Conservation (phyloP, 1,284 basidiomycete species). For the Inonotus obliquus region DNA sequence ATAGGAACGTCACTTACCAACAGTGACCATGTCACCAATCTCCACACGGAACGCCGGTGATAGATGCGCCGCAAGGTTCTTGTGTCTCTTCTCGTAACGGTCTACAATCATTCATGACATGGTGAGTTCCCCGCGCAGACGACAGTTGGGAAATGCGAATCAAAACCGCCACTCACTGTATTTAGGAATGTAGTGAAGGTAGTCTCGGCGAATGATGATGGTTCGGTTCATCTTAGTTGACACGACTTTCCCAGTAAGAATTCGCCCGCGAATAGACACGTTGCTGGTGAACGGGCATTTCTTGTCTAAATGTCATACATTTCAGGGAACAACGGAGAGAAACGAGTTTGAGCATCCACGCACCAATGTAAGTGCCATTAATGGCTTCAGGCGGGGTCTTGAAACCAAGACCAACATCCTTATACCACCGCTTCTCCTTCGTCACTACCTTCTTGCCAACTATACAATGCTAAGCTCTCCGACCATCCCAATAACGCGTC, state of each 20-base stretch:
- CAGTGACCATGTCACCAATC: slow-evolving; percentile 89
- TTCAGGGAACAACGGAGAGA: not conserved
- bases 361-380: slow-evolving; percentile 95
- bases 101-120: slow-evolving; percentile 39
- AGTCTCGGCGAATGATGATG: slow-evolving; percentile 97
- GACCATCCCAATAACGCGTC: not conserved
- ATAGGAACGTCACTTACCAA: slow-evolving; percentile 59
- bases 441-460: slow-evolving; percentile 87
- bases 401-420: slow-evolving; percentile 96
- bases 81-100: slow-evolving; percentile 97
- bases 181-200: slow-evolving; percentile 98
- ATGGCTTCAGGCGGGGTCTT: slow-evolving; percentile 97
- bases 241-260: slow-evolving; percentile 94
- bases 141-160: too few relatives aligned
- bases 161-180: slow-evolving; percentile 63
- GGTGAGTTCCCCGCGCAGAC: not conserved
- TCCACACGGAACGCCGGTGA: slow-evolving; percentile 99
- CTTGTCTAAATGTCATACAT: slow-evolving; percentile 66
- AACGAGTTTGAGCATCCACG: slow-evolving; percentile 28
- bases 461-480: slow-evolving; percentile 29
- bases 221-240: slow-evolving; percentile 99
- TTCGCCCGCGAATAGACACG: slow-evolving; percentile 97
- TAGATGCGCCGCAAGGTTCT: slow-evolving; percentile 96
- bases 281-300: slow-evolving; percentile 98
- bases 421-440: slow-evolving; percentile 98